These are phyloP conservation scores for Xylariaceae sp. DNA, from an alignment of 2,329 filamentous ascomycete genomes.

Conservation along the genomic window DNA sequence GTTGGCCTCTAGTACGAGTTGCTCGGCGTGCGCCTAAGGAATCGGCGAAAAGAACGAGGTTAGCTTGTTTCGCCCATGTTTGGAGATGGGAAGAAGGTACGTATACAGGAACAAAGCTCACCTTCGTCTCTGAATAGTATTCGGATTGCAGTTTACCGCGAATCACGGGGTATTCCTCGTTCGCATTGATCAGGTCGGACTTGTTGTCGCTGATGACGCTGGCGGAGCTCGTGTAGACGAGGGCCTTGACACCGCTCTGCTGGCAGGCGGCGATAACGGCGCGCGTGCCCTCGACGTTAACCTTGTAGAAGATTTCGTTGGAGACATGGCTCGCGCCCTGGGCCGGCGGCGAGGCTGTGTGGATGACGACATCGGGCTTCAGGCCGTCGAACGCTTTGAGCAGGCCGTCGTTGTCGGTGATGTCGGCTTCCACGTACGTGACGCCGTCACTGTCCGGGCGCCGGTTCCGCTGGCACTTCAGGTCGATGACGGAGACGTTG, in stretches of 20 bases:
- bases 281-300: slow-evolving; percentile 83
- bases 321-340: slow-evolving; percentile 48
- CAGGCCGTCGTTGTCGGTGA: slow-evolving; percentile 61
- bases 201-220: slow-evolving; percentile 81
- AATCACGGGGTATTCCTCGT: slow-evolving; percentile 75
- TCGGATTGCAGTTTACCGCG: slow-evolving; percentile 64
- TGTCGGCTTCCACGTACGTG: slow-evolving; percentile 70
- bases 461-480: slow-evolving; percentile 65
- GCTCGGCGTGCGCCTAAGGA: slow-evolving; percentile 66
- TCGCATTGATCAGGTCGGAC: slow-evolving; percentile 73
- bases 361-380: slow-evolving; percentile 78
- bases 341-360: slow-evolving; percentile 71
- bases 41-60: not conserved
- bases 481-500: slow-evolving; percentile 64
- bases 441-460: slow-evolving; percentile 50
- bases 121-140: slow-evolving; percentile 91
- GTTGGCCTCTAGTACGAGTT: slow-evolving; percentile 72
- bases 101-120: slow-evolving; percentile 29
- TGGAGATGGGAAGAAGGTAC: not conserved
- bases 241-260: slow-evolving; percentile 64
- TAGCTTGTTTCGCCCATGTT: slow-evolving; percentile 5
- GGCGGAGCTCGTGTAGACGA: slow-evolving; percentile 88
- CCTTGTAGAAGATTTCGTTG: slow-evolving; percentile 63
- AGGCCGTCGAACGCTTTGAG: slow-evolving; percentile 57
- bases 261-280: slow-evolving; percentile 70